Base-by-base conservation (phyloP, 2,329 filamentous ascomycete species). In the Nemania sp. region DNA sequence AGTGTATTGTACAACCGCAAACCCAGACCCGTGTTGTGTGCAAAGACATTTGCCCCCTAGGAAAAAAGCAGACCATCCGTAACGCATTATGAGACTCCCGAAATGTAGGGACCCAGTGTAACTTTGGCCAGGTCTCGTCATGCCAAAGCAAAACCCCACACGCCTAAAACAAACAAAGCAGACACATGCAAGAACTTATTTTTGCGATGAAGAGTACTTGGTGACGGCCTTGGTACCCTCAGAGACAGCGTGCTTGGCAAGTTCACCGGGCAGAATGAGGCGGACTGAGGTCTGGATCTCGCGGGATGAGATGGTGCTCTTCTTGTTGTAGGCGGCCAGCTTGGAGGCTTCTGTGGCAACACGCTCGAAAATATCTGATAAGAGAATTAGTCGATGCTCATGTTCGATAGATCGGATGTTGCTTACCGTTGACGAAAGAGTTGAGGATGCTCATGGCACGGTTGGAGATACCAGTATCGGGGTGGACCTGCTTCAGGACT, bases 401-500 rank as follows among this genome's bases (percentile, higher is more conserved):
- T 51, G 21, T 43, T n/a, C 29, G 40, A 57, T 3, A 21, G 0
- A 32, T 34, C n/a, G 55, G 72, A 15, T 4, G 29, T 40, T 37
- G 77, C 88, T 77, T 85, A 94, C 91, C 92, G 79, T 98, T 99
- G 85, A 99, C 95, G 77, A 99, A 99, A 0, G 95, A 99, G 90
- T 99, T 99, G 75, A 99, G 83, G 77, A 99, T 99, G 57, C 93
- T 97, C 95, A 99, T 99, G 78, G 95, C 95, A 75, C 95, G 93
- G 87, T 97, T 98, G 79, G 95, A 98, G 81, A 99, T 99, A 92
- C 95, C 95, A 74, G 95, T 99, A 81, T 99, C 95, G 66, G 95
- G 95, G 85, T 99, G 95, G 72, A 99, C 95, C 87, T 99, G 95
- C 90, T 99, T 99, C 79, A 99, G 90, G 75, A 99, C 95, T 98